Evolutionary conservation across 2,329 filamentous ascomycete genomes (phyloP).

Genomic region (Diaporthe sp.): DNA sequence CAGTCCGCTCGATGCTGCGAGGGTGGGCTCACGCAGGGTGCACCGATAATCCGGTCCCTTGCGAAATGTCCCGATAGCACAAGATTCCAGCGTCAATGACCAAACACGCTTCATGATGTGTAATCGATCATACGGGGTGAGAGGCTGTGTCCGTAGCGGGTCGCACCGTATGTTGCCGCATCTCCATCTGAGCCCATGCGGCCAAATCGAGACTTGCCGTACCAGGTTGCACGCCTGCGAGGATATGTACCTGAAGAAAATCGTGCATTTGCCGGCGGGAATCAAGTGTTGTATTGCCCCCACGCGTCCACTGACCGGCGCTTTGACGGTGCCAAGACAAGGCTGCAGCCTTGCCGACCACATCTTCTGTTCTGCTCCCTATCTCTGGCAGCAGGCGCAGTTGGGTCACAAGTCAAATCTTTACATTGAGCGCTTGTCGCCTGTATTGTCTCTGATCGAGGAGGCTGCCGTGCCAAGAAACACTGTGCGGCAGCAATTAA

Average conservation of each 20-base stretch:
- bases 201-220: background rate
- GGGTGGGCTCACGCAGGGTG: background rate
- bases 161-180: background rate
- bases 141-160: background rate
- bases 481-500: background rate
- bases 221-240: background rate
- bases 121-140: background rate
- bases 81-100: conserved; percentile 28
- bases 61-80: conserved; percentile 27
- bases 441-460: background rate
- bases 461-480: too few relatives aligned
- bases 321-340: conserved; percentile 10
- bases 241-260: accelerated
- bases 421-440: too few relatives aligned
- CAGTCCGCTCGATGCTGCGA: conserved; percentile 7
- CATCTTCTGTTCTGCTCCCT: background rate
- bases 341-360: conserved; percentile 19
- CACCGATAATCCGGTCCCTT: background rate
- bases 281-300: background rate
- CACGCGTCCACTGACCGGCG: background rate
- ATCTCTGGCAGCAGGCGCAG: background rate
- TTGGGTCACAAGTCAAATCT: background rate
- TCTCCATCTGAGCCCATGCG: background rate
- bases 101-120: conserved; percentile 27
- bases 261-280: background rate